A percentile compares a stretch with the other conserved stretches of the same genome.
Evolutionary conservation across 768 basidiomycete genomes (phyloP).

Genomic region (Sporobolomyces roseus): DNA sequence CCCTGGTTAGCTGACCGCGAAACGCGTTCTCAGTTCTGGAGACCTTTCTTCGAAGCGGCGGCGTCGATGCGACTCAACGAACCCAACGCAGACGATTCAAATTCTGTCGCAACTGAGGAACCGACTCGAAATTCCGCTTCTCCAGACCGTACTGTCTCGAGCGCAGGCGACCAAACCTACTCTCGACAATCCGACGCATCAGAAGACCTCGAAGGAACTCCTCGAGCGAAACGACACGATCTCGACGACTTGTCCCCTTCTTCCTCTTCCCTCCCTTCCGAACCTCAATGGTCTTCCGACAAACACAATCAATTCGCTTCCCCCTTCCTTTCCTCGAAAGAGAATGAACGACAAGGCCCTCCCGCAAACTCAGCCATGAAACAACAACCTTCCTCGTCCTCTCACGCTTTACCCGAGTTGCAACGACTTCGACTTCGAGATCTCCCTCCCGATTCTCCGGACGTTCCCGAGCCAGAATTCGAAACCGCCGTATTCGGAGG

Average conservation of each 20-base stretch:
- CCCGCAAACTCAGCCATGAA: slow-evolving; percentile 17
- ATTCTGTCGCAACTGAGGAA: slow-evolving; percentile 59
- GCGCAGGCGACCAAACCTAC: slow-evolving; percentile 21
- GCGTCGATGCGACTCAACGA: slow-evolving; percentile 72
- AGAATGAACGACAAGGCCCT: neutral
- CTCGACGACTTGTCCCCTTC: neutral
- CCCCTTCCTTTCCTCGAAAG: neutral
- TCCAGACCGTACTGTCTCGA: slow-evolving; percentile 25
- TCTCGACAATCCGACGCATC: slow-evolving; percentile 4
- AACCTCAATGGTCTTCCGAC: slow-evolving; percentile 22
- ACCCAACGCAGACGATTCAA: slow-evolving; percentile 59
- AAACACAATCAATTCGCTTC: slow-evolving; percentile 2
- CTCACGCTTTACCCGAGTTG: slow-evolving; percentile 5
- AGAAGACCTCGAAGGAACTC: slow-evolving; percentile 17
- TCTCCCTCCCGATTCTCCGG: slow-evolving; percentile 43
- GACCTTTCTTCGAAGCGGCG: slow-evolving; percentile 89
- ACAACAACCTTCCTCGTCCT: neutral
- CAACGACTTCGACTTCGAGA: slow-evolving; percentile 30
- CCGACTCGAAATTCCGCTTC: slow-evolving; percentile 46
- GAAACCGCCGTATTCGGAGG: slow-evolving; percentile 33
- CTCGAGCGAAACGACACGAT: slow-evolving; percentile 1
- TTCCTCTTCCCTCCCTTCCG: slow-evolving; percentile 5
- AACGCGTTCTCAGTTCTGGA: slow-evolving; percentile 70
- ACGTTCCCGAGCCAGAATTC: slow-evolving; percentile 39
- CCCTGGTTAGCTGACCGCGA: neutral